Conservation (phyloP, 1,284 basidiomycete genomes). For the Puccinia coronata region DNA sequence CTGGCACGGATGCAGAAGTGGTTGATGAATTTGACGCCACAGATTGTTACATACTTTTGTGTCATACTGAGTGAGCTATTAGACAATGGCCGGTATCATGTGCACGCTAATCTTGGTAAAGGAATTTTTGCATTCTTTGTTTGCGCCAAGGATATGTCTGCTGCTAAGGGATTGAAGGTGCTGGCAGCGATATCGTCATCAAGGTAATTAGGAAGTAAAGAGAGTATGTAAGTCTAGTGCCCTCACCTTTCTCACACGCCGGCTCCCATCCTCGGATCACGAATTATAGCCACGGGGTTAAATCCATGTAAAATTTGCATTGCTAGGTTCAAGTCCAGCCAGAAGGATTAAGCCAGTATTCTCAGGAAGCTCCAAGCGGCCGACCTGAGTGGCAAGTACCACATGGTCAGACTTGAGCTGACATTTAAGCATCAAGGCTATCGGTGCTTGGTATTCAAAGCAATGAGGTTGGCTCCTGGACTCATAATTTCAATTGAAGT, state of each 20-base stretch:
- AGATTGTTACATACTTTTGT: conserved; percentile 94
- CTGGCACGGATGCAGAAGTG: conserved; percentile 54
- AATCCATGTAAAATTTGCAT: not conserved
- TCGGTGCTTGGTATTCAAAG: conserved; percentile 94
- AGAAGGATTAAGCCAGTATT: conserved; percentile 89
- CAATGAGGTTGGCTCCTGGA: conserved; percentile 69
- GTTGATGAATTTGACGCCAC: conserved; percentile 69
- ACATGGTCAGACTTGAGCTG: conserved; percentile 82
- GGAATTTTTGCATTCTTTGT: conserved; percentile 99
- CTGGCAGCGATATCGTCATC: conserved; percentile 84
- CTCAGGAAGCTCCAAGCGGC: conserved; percentile 80
- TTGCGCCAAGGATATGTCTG: conserved; percentile 60
- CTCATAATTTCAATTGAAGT: conserved; percentile 24
- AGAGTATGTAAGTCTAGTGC: conserved; percentile 77
- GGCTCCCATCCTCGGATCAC: not conserved
- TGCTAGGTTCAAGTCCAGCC: conserved; percentile 84
- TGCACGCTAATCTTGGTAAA: conserved; percentile 89
- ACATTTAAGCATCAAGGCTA: conserved; percentile 97
- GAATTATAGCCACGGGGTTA: not conserved
- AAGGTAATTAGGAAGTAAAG: conserved; percentile 95
- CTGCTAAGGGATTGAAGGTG: conserved; percentile 48
- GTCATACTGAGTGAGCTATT: conserved; percentile 91
- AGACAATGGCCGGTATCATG: conserved; percentile 89
- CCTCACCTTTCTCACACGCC: not conserved
- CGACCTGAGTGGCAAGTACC: conserved; percentile 95